A percentile compares a stretch with the other conserved stretches of the same genome.
Conservation (phyloP, 805 yeast genomes). For the Myxozyma udenii region DNA sequence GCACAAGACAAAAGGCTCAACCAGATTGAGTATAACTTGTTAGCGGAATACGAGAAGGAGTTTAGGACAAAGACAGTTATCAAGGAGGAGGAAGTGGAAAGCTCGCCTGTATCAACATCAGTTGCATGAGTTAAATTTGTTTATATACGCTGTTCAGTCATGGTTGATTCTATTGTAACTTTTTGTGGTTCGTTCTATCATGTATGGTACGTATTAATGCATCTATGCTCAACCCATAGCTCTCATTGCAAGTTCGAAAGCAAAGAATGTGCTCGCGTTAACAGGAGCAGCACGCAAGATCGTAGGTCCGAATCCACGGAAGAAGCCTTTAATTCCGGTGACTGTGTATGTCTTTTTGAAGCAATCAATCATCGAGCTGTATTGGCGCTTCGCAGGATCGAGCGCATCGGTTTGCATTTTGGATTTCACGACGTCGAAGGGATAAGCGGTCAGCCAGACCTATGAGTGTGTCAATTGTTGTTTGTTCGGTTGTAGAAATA, state of each 20-base stretch:
- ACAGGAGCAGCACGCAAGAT: constrained; percentile 97
- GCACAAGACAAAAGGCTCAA: background rate
- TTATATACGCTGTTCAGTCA: background rate
- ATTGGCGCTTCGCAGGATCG: constrained; percentile 56
- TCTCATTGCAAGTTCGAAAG: constrained; percentile 88
- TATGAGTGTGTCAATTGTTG: background rate
- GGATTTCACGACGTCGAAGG: constrained; percentile 88
- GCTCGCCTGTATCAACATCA: background rate
- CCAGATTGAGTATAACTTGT: background rate
- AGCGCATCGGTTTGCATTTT: constrained; percentile 75
- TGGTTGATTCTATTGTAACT: too few species aligned
- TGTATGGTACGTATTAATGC: background rate
- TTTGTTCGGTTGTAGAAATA: background rate
- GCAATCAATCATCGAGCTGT: constrained; percentile 59
- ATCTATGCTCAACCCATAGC: constrained; percentile 22
- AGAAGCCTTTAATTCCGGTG: constrained; percentile 74
- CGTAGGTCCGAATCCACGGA: constrained; percentile 89
- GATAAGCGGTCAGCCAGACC: constrained; percentile 82
- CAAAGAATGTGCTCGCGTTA: constrained; percentile 93
- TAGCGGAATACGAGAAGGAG: constrained; percentile 1
- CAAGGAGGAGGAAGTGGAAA: background rate
- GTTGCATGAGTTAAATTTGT: background rate
- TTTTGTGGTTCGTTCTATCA: background rate
- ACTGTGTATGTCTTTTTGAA: constrained; percentile 50
- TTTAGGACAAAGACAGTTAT: background rate